phyloP scores from a whole-genome alignment of 2,329 filamentous ascomycete genomes.

The Xylariaceae sp. region DNA sequence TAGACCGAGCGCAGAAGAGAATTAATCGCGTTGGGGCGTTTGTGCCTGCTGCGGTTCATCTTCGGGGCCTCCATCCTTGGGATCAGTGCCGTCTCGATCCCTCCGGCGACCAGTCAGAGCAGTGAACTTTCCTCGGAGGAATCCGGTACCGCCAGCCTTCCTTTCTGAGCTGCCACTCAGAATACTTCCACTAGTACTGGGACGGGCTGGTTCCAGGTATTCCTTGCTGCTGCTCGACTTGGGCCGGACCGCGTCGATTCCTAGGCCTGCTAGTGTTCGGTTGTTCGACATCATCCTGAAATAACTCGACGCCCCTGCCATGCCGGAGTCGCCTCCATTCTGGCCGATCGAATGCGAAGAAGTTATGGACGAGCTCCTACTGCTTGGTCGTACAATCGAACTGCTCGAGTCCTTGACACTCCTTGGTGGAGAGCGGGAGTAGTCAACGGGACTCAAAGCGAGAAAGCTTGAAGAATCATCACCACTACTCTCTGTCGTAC shows the following conservation, averaged over 20 bases:
- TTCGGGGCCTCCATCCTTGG: constrained; percentile 9
- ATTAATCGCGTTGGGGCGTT: neutral
- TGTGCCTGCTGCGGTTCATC: constrained; percentile 16
- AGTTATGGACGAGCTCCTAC: constrained; percentile 50
- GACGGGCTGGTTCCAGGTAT: constrained; percentile 15
- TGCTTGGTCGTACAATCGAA: constrained; percentile 40
- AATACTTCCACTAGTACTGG: constrained; percentile 17
- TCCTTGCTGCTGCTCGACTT: constrained; percentile 26
- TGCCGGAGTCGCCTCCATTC: constrained; percentile 23
- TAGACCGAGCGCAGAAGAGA: too few species aligned
- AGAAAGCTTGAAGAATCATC: constrained; percentile 54
- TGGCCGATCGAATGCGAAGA: constrained; percentile 36
- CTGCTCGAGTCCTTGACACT: constrained; percentile 48
- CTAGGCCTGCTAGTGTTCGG: constrained; percentile 24
- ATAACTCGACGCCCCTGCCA: constrained; percentile 27
- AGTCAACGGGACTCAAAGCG: constrained; percentile 50
- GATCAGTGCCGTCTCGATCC: constrained; percentile 22
- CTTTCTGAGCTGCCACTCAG: constrained; percentile 16
- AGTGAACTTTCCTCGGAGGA: constrained; percentile 35
- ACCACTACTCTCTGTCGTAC: constrained; percentile 43
- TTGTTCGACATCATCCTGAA: constrained; percentile 31
- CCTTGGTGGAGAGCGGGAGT: constrained; percentile 53
- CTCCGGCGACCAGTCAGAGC: constrained; percentile 29
- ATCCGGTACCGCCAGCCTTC: constrained; percentile 30
- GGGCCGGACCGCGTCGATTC: constrained; percentile 26